Percentiles rank a stretch among this genome's conserved stretches.
Evolutionary conservation across 371 early-diverging fungal species (phyloP).

Genomic region (Apophysomyces ossiformis): DNA sequence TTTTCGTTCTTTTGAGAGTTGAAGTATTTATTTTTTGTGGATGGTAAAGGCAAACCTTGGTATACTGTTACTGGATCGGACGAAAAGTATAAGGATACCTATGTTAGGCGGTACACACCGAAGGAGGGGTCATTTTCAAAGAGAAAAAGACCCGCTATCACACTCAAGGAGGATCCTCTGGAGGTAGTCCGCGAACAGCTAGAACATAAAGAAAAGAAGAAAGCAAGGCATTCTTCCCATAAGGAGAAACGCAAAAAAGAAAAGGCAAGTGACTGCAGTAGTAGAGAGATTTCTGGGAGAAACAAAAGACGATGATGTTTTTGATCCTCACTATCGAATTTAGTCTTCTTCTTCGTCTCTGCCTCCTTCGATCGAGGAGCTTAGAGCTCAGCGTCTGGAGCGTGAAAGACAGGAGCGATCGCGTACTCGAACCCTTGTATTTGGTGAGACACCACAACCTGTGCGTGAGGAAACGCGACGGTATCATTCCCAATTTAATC

Average conservation of each 20-base stretch:
- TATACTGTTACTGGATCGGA: conserved; percentile 24
- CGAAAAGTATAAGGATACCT: conserved; percentile 32
- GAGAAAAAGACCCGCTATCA: background rate
- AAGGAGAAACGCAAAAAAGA: conserved; percentile 12
- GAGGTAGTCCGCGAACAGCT: conserved; percentile 5
- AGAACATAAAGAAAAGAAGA: conserved; percentile 16
- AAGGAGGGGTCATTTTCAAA: background rate
- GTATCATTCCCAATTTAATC: conserved; percentile 36
- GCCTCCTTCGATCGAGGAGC: conserved; percentile 36
- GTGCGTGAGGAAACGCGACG: background rate
- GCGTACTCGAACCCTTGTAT: conserved; percentile 25
- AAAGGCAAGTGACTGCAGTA: background rate
- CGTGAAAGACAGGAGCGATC: conserved; percentile 42
- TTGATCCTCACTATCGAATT: background rate
- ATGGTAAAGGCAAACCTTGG: conserved; percentile 38
- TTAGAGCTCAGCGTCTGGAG: conserved; percentile 44
- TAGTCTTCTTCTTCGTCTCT: conserved; percentile 19
- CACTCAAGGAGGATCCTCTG: background rate
- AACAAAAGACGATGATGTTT: background rate
- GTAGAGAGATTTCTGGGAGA: background rate
- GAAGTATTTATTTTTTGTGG: background rate
- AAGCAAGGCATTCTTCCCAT: conserved; percentile 20
- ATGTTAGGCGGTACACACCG: conserved; percentile 17
- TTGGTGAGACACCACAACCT: conserved; percentile 17
- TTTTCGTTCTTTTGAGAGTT: background rate